A percentile compares a stretch with the other conserved stretches of the same genome.
phyloP scores from a whole-genome alignment of 371 early-diverging fungal genomes.

The Mucor irregularis region DNA sequence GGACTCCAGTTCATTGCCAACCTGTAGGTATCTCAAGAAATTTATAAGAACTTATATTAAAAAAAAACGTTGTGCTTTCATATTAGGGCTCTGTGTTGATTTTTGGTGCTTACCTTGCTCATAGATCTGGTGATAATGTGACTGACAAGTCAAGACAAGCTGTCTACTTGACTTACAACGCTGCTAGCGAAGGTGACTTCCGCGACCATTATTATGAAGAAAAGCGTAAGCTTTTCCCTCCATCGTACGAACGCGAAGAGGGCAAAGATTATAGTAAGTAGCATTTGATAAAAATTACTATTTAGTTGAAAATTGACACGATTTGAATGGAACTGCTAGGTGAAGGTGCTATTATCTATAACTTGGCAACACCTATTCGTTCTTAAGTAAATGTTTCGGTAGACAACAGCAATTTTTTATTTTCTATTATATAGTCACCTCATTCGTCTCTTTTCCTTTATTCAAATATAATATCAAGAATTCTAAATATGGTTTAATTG shows the following conservation, averaged over 20 bases:
- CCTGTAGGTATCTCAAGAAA: constrained; percentile 31
- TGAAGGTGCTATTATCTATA: constrained; percentile 47
- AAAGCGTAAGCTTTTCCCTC: constrained; percentile 56
- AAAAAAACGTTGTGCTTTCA: neutral
- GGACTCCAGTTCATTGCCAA: constrained; percentile 54
- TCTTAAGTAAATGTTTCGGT: constrained; percentile 7
- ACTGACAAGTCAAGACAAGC: constrained; percentile 50
- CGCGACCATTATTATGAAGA: constrained; percentile 56
- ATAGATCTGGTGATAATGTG: constrained; percentile 52
- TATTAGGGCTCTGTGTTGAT: constrained; percentile 41
- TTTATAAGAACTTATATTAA: neutral
- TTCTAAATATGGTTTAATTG: neutral
- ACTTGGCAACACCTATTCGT: constrained; percentile 48
- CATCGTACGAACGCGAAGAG: constrained; percentile 50
- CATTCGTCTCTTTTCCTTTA: neutral
- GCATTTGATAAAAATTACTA: neutral
- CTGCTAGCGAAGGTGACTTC: constrained; percentile 52
- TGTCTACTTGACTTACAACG: constrained; percentile 61
- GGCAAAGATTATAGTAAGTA: constrained; percentile 51
- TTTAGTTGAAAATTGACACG: neutral
- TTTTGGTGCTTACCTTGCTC: constrained; percentile 62
- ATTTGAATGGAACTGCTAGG: neutral
- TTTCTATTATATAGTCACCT: neutral
- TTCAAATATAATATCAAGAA: neutral
- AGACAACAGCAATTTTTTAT: neutral